A percentile compares a stretch with the other conserved stretches of the same genome.
phyloP scores from a whole-genome alignment of 257 asterid genomes.

The Hygrophila difformis region DNA sequence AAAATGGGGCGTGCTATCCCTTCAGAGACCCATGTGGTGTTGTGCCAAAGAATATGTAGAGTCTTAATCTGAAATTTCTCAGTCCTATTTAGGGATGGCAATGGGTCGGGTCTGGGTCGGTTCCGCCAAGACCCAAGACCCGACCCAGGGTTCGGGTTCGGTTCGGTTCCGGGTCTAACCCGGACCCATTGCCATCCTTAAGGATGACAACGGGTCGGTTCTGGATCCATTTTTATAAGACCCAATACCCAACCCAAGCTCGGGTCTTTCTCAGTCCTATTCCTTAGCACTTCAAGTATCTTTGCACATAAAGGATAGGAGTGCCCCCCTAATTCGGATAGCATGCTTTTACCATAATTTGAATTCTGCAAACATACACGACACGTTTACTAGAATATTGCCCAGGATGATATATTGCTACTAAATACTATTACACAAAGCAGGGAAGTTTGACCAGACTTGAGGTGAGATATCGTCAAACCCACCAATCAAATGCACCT shows the following conservation, averaged over 20 bases:
- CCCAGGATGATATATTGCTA: conserved; percentile 14
- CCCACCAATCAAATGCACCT: conserved; percentile 91
- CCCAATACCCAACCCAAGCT: no score
- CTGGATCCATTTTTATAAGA: no score
- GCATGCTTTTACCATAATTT: conserved; percentile 17
- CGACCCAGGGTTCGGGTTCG: no score
- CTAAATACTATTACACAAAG: conserved; percentile 21
- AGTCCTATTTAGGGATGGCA: no score
- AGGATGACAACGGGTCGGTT: no score
- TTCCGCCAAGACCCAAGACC: no score
- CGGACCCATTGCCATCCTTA: no score
- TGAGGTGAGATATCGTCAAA: conserved; percentile 60
- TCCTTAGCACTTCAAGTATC: conserved; percentile 53
- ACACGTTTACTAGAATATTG: conserved; percentile 13
- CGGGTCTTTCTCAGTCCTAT: conserved; percentile 44
- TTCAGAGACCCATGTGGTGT: conserved; percentile 64
- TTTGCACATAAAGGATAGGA: conserved; percentile 76
- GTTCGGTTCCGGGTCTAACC: no score
- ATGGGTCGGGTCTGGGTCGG: no score
- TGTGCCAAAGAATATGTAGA: conserved; percentile 71
- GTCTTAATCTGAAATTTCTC: conserved; percentile 65
- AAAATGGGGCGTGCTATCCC: conserved; percentile 66
- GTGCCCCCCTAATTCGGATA: conserved; percentile 34
- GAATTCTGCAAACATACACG: conserved; percentile 43
- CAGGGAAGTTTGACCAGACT: conserved; percentile 36